Conservation (phyloP, 2,329 filamentous ascomycete species). For the Hymenoscyphus linearis region DNA sequence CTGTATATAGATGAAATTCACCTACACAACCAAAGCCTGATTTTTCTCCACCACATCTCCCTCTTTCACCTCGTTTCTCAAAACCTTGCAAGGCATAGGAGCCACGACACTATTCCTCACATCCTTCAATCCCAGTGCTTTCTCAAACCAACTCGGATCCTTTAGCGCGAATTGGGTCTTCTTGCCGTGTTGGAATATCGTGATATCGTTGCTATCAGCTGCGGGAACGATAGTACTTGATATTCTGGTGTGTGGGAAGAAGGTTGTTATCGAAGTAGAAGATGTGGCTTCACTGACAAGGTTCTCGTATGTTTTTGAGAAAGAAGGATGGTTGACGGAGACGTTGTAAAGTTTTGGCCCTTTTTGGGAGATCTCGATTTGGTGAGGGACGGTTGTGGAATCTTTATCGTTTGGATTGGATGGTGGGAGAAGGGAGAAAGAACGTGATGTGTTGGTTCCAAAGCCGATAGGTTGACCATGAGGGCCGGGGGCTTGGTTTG, state of each 20-base stretch:
- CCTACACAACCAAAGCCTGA: constrained; percentile 76
- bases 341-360: constrained; percentile 35
- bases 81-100: constrained; percentile 96
- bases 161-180: constrained; percentile 55
- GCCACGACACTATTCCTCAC: constrained; percentile 76
- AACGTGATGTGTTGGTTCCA: constrained; percentile 19
- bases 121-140: constrained; percentile 79
- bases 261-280: constrained; percentile 52
- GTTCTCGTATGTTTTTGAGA: constrained; percentile 32
- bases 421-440: constrained; percentile 25
- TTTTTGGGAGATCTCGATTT: constrained; percentile 29
- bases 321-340: constrained; percentile 43
- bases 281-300: constrained; percentile 42
- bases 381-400: constrained; percentile 13
- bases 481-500: constrained; percentile 35
- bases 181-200: constrained; percentile 68
- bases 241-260: constrained; percentile 76
- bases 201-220: constrained; percentile 52
- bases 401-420: neutral
- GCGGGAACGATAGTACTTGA: constrained; percentile 65
- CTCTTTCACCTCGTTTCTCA: constrained; percentile 80
- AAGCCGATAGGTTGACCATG: constrained; percentile 48
- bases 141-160: constrained; percentile 74
- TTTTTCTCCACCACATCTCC: constrained; percentile 82
- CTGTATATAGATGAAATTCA: neutral